phyloP scores from a whole-genome alignment of 306 rosid genomes.

The Lathyrus sativus region DNA sequence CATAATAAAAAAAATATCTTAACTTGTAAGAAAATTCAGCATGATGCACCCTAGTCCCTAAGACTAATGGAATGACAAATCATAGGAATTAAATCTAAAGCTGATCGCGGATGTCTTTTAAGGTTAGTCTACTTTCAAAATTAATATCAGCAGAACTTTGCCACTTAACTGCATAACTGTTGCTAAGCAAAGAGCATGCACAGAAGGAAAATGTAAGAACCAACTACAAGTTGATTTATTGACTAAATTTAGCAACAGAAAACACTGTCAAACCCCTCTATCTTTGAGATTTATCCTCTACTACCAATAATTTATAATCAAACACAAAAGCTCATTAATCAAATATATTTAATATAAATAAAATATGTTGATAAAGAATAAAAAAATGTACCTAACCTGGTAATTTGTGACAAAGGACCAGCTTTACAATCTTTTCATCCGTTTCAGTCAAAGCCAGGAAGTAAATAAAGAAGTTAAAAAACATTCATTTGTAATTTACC shows the following conservation, averaged over 20 bases:
- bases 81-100: not conserved
- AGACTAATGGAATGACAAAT: slow-evolving; percentile 11
- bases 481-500: slow-evolving; percentile 48
- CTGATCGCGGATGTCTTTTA: not conserved
- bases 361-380: too few species aligned
- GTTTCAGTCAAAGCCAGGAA: slow-evolving; percentile 27
- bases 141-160: too few species aligned
- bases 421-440: slow-evolving; percentile 24
- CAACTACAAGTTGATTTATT: too few species aligned
- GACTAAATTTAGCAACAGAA: too few species aligned
- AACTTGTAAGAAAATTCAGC: slow-evolving; percentile 18
- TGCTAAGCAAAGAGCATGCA: too few species aligned
- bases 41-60: not conserved
- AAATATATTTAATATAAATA: slow-evolving; percentile 8
- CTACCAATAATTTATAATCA: slow-evolving; percentile 7
- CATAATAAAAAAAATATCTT: slow-evolving; percentile 13
- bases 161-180: too few species aligned
- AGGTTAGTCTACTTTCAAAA: too few species aligned
- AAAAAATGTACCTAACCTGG: slow-evolving; percentile 8
- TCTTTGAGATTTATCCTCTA: too few species aligned
- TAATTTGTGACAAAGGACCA: slow-evolving; percentile 24
- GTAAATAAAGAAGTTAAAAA: too few species aligned
- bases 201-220: too few species aligned
- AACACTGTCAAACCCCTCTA: too few species aligned
- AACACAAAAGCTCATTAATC: slow-evolving; percentile 3